Percentiles rank a stretch among this genome's conserved stretches.
phyloP scores from a whole-genome alignment of 108 stramenopile genomes.

The Fragilaria radians region DNA sequence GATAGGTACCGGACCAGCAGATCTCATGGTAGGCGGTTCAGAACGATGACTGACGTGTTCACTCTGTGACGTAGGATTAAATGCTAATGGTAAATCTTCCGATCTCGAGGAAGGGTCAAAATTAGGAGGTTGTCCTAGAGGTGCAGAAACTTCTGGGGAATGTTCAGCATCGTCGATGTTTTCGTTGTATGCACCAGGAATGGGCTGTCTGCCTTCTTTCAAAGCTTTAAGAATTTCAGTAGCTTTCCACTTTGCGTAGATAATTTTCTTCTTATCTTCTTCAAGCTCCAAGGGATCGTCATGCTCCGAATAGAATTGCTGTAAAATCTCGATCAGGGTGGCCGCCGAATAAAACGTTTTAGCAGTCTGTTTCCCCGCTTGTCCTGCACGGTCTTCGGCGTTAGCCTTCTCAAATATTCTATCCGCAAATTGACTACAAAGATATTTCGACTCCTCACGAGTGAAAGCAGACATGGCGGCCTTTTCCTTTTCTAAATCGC shows the following conservation, averaged over 20 bases:
- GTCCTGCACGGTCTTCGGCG: constrained; percentile 65
- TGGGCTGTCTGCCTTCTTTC: constrained; percentile 75
- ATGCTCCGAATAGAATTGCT: constrained; percentile 69
- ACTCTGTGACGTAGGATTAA: no score
- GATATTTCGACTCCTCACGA: constrained; percentile 55
- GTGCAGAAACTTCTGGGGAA: constrained; percentile 10
- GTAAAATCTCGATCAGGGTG: constrained; percentile 81
- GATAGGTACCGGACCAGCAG: constrained; percentile 23
- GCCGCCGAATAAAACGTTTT: constrained; percentile 90
- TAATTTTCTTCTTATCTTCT: constrained; percentile 50
- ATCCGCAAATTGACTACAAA: constrained; percentile 71
- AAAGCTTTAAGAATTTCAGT: constrained; percentile 91
- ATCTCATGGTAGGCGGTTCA: constrained; percentile 5
- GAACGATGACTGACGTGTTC: not conserved
- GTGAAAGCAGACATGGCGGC: constrained; percentile 63
- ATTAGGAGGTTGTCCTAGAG: not conserved
- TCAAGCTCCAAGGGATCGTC: constrained; percentile 29
- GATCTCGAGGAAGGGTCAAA: no score
- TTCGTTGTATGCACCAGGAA: constrained; percentile 75
- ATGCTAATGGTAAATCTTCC: not conserved
- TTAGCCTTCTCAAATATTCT: constrained; percentile 86
- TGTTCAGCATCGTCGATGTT: constrained; percentile 11
- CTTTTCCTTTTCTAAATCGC: constrained; percentile 64
- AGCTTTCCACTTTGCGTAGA: constrained; percentile 92
- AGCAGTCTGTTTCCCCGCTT: constrained; percentile 73